Evolutionary conservation across 495 filamentous ascomycete genomes (phyloP), one percentile per base, ranked within the genome.

Genomic region (Peziza echinospora): DNA sequence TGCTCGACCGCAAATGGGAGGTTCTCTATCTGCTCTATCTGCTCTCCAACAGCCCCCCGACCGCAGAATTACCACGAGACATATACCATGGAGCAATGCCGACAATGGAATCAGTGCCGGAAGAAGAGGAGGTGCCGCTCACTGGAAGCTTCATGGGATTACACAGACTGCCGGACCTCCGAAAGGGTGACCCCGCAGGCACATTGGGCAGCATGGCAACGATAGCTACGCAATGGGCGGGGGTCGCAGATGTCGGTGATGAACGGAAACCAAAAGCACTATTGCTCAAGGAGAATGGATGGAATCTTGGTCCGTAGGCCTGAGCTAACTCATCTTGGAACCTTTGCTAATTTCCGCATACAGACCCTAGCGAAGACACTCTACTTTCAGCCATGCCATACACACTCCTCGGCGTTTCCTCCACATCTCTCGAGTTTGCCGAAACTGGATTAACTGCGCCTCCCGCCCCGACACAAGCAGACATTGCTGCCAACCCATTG

Each of bases 1-100:
- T 96, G 2, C 68, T 99, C 24, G 78, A 77, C 53, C 80, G 93
- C 61, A 99, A 96, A 72, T 94, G 87, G 84, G 84, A 80, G 2
- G 92, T 94, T 51, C 68, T 99, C 5, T 84, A 87, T 58, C 71
- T 99, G 39, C 74, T 99, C 19, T 79, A 84, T 56, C 78, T 80
- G 52, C 69, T 97, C 37, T 75, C 80, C 42, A 73, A 75, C 50
- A 75, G 77, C 0, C 68, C 72, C 37, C 61, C 69, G 42, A 66
- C 67, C 6, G 53, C 60, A 41, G 58, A 60, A 9, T 41, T 26
- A n/a, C 25, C 26, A 23, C 47, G 51, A 6, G 42, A 55, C 26
- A 52, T 47, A 0, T 56, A 55, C 43, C 23, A 43, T 21, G 16
- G 16, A 43, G 16, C 41, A 3, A 43, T 19, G 16, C 4, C 41